Percentiles rank a stretch among this genome's conserved stretches.
Evolutionary conservation across 345 rosid species (phyloP).

Genomic region (Clausena lansium): DNA sequence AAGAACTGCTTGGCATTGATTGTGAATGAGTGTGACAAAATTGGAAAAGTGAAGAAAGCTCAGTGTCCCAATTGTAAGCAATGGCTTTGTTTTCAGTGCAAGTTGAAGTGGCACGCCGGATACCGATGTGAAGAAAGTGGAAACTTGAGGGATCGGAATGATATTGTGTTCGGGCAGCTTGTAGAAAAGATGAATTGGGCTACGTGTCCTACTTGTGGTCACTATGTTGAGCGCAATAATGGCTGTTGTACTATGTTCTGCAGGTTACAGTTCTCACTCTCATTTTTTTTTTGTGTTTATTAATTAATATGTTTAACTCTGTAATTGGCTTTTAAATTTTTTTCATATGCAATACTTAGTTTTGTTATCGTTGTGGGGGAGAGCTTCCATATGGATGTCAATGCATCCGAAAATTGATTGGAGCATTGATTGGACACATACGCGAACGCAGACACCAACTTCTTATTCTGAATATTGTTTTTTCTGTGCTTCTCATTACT

Average conservation of each 20-base stretch:
- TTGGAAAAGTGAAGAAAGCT: slow-evolving; percentile 13
- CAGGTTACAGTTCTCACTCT: too few relatives aligned
- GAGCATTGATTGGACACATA: too few relatives aligned
- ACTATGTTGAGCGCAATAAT: slow-evolving; percentile 20
- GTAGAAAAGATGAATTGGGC: slow-evolving; percentile 28
- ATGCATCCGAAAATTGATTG: too few relatives aligned
- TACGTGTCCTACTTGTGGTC: slow-evolving; percentile 27
- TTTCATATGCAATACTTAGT: not conserved
- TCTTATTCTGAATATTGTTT: too few relatives aligned
- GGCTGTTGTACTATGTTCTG: slow-evolving; percentile 3
- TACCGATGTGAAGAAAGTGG: slow-evolving; percentile 22
- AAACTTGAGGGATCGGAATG: slow-evolving; percentile 22
- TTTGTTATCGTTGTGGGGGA: not conserved
- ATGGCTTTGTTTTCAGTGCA: slow-evolving; percentile 28
- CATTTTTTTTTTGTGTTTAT: too few relatives aligned
- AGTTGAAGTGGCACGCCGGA: slow-evolving; percentile 30
- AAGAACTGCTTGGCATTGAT: slow-evolving; percentile 27
- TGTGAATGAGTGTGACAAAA: slow-evolving; percentile 22
- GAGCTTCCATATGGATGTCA: not conserved
- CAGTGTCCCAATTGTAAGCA: slow-evolving; percentile 31
- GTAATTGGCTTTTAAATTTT: too few relatives aligned
- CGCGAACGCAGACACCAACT: too few relatives aligned
- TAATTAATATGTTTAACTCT: too few relatives aligned
- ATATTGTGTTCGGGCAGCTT: slow-evolving; percentile 23
- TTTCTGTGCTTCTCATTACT: too few relatives aligned